These are phyloP conservation scores for Durio zibethinus DNA, from an alignment of 345 rosid genomes.

Conservation along the genomic window DNA sequence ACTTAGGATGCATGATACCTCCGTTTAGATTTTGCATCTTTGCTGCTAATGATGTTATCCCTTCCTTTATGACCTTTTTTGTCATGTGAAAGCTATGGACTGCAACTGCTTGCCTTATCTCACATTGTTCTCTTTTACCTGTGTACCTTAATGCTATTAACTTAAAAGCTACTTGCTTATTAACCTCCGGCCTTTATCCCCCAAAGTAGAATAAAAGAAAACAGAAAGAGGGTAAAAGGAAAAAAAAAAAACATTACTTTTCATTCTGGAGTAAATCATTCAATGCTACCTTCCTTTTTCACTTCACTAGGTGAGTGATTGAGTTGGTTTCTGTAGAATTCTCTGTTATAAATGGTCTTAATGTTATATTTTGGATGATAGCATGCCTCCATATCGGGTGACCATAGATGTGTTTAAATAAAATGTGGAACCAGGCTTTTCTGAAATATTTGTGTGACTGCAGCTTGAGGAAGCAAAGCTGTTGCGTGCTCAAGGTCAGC, in stretches of 20 bases:
- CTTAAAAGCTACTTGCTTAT: background rate
- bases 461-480: conserved; percentile 98
- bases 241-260: background rate
- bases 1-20: background rate
- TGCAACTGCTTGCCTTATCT: background rate
- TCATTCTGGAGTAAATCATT: background rate
- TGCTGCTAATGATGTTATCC: background rate
- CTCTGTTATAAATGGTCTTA: background rate
- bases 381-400: background rate
- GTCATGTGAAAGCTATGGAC: background rate
- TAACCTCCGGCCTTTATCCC: background rate
- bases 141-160: background rate
- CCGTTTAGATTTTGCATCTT: background rate
- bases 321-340: background rate
- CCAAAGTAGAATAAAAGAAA: background rate
- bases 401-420: background rate
- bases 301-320: background rate
- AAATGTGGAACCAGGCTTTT: background rate
- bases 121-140: background rate
- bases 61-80: background rate
- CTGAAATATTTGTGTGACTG: conserved; percentile 13
- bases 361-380: background rate
- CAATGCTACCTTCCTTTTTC: background rate
- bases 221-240: no score
- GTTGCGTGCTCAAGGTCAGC: conserved; percentile 86